Conservation (phyloP, 2,329 filamentous ascomycete species). For the Ophiostoma himal-ulmi region DNA sequence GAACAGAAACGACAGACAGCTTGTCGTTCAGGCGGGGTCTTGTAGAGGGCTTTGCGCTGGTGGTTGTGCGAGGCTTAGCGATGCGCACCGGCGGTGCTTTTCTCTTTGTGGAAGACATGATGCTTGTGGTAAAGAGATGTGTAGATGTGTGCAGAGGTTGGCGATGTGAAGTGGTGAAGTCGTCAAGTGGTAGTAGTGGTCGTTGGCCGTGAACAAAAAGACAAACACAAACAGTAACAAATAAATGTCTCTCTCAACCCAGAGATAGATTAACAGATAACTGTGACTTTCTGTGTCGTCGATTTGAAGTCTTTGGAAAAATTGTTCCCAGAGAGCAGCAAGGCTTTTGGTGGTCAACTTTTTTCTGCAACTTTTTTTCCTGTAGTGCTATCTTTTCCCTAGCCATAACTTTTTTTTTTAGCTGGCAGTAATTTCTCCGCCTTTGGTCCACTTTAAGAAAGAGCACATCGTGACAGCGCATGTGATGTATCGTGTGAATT, state of each 20-base stretch:
- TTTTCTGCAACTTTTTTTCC: constrained; percentile 14
- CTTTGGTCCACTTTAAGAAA: constrained; percentile 5
- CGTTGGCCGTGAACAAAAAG: background rate
- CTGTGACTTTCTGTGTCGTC: background rate
- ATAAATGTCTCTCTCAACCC: background rate
- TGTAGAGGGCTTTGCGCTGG: constrained; percentile 46
- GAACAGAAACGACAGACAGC: constrained; percentile 43
- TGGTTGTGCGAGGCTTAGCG: constrained; percentile 49
- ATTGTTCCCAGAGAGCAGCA: background rate
- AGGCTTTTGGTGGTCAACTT: background rate
- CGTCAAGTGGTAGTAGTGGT: background rate
- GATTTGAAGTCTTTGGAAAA: background rate
- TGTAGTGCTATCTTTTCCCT: constrained; percentile 15
- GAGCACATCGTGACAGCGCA: background rate
- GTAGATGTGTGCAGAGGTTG: background rate
- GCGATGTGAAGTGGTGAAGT: background rate
- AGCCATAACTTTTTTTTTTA: constrained; percentile 18
- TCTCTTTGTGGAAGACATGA: constrained; percentile 53
- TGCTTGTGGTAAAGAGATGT: background rate
- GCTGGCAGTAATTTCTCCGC: constrained; percentile 24
- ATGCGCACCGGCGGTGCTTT: constrained; percentile 51
- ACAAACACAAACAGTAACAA: background rate
- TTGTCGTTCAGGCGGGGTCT: constrained; percentile 54
- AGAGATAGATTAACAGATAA: background rate
- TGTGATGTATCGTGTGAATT: background rate